Percentiles rank a stretch among this genome's conserved stretches.
Evolutionary conservation across 2,329 filamentous ascomycete species (phyloP).

Genomic region (Coniochaeta sp.): DNA sequence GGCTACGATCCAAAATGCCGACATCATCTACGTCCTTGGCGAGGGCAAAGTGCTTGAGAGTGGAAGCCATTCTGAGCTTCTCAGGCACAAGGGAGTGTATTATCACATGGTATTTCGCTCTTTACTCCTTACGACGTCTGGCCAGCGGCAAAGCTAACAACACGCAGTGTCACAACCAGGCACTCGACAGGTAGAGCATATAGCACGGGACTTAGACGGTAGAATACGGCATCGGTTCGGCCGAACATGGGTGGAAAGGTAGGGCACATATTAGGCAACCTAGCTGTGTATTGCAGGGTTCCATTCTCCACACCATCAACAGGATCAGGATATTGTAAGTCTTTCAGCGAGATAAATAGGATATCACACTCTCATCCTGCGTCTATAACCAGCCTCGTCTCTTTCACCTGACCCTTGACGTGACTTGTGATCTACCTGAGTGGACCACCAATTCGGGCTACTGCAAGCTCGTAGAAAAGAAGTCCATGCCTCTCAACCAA

Average conservation of each 20-base stretch:
- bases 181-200: constrained; percentile 38
- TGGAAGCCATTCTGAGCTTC: constrained; percentile 43
- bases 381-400: not conserved
- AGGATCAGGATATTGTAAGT: not conserved
- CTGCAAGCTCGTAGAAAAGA: not conserved
- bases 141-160: not conserved
- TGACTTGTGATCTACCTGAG: not conserved
- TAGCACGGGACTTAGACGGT: not conserved
- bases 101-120: constrained; percentile 48
- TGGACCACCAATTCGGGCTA: not conserved
- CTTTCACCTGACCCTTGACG: not conserved
- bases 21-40: constrained; percentile 73
- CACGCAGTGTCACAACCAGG: constrained; percentile 49
- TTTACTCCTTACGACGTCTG: not conserved
- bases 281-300: not conserved
- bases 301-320: not conserved
- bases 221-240: not conserved
- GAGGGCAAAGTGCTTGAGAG: constrained; percentile 50
- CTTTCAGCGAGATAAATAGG: not conserved
- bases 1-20: constrained; percentile 69
- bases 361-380: not conserved
- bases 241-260: not conserved
- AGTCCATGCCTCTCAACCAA: not conserved
- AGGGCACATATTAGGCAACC: not conserved
- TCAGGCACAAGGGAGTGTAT: constrained; percentile 44